phyloP scores from a whole-genome alignment of 2,329 filamentous ascomycete species.

The Diatrype stigma region DNA sequence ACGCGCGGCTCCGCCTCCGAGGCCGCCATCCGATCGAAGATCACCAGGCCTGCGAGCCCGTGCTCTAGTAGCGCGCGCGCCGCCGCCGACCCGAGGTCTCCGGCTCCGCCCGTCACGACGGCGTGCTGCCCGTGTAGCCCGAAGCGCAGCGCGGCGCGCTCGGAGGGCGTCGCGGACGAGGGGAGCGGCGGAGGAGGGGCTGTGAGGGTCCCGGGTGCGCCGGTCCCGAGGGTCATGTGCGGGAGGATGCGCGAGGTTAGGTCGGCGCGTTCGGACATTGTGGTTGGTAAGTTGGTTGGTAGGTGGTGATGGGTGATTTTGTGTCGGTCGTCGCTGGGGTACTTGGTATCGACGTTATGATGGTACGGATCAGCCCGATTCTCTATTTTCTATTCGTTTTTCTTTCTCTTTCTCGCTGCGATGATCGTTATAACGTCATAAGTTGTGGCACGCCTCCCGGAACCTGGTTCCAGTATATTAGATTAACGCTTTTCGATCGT shows the following conservation, averaged over 20 bases:
- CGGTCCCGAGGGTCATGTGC: constrained; percentile 20
- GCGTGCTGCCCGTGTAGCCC: constrained; percentile 22
- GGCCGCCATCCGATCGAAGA: constrained; percentile 25
- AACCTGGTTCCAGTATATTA: too few relatives aligned
- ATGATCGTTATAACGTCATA: too few relatives aligned
- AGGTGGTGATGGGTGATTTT: too few relatives aligned
- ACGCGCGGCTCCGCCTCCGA: constrained; percentile 32
- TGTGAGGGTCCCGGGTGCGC: constrained; percentile 16
- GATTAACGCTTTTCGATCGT: too few relatives aligned
- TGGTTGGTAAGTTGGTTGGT: constrained; percentile 6
- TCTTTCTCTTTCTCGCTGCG: too few relatives aligned
- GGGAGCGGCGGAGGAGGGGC: constrained; percentile 21
- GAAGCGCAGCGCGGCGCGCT: constrained; percentile 23
- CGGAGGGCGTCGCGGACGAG: constrained; percentile 11
- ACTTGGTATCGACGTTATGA: too few relatives aligned
- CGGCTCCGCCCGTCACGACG: constrained; percentile 28
- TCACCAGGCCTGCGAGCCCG: constrained; percentile 25
- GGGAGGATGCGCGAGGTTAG: constrained; percentile 21
- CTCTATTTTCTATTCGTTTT: too few relatives aligned
- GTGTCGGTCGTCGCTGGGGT: too few relatives aligned
- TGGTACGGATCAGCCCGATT: too few relatives aligned
- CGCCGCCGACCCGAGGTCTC: constrained; percentile 24
- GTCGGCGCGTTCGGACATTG: constrained; percentile 20
- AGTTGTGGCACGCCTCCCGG: too few relatives aligned
- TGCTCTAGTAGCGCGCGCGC: constrained; percentile 28